Percentiles rank a stretch among this genome's conserved stretches.
Conservation (phyloP, 2,329 filamentous ascomycete species). For the Neurospora sp. region DNA sequence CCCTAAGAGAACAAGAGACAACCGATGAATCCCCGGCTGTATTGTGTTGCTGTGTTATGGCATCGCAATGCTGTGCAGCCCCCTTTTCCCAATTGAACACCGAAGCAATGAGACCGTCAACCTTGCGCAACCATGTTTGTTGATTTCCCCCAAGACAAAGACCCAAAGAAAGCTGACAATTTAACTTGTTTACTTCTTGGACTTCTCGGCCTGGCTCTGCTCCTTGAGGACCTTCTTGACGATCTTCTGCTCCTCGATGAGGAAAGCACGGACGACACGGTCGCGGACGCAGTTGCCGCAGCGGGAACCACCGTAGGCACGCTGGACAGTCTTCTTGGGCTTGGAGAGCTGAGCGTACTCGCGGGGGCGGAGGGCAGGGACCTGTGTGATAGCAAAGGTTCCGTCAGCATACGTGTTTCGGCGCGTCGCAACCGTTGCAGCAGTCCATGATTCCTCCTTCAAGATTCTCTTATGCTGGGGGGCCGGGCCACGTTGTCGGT, state of each 20-base stretch:
- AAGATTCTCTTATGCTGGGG: background rate
- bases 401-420: conserved; percentile 17
- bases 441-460: background rate
- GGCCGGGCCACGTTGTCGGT: background rate
- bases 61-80: conserved; percentile 28
- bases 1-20: conserved; percentile 30
- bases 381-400: conserved; percentile 36
- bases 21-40: conserved; percentile 20
- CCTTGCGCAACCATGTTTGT: conserved; percentile 16
- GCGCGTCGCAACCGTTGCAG: background rate
- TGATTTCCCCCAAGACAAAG: conserved; percentile 16
- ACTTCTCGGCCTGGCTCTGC: conserved; percentile 64
- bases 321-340: conserved; percentile 98
- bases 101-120: conserved; percentile 40
- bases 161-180: conserved; percentile 5
- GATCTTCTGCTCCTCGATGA: conserved; percentile 99
- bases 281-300: conserved; percentile 98
- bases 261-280: conserved; percentile 93
- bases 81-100: conserved; percentile 39
- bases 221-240: conserved; percentile 99
- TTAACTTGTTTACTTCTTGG: conserved; percentile 50
- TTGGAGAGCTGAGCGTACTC: conserved; percentile 96
- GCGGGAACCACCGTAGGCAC: conserved; percentile 96
- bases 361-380: conserved; percentile 94
- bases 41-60: conserved; percentile 25